Percentiles rank a stretch among this genome's conserved stretches.
phyloP scores from a whole-genome alignment of 371 early-diverging fungal species.

The Smittium culicis region DNA sequence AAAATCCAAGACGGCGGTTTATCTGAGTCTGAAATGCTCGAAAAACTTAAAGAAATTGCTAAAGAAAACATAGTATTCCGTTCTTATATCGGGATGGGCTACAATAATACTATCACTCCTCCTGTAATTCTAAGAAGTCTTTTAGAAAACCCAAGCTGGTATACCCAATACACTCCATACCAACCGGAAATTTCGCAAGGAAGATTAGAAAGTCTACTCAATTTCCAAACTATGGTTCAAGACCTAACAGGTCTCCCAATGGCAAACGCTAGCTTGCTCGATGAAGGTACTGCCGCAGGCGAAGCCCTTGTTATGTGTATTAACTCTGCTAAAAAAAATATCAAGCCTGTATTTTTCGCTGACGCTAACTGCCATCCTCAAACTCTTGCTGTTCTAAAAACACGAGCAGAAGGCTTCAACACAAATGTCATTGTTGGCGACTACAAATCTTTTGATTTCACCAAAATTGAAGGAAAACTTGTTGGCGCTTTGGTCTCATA shows the following conservation, averaged over 20 bases:
- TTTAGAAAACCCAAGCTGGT: conserved; percentile 95
- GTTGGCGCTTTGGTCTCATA: conserved; percentile 87
- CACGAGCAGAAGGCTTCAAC: conserved; percentile 84
- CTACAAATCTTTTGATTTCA: conserved; percentile 60
- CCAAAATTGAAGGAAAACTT: conserved; percentile 52
- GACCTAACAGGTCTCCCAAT: conserved; percentile 88
- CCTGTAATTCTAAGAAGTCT: conserved; percentile 89
- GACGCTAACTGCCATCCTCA: conserved; percentile 87
- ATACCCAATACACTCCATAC: conserved; percentile 97
- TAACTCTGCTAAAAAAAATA: conserved; percentile 48
- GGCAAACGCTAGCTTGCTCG: conserved; percentile 89
- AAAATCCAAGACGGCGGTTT: conserved; percentile 46
- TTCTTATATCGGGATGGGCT: conserved; percentile 91
- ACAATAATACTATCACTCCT: conserved; percentile 77
- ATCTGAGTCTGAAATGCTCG: conserved; percentile 69
- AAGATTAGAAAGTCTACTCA: conserved; percentile 88
- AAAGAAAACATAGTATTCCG: conserved; percentile 76
- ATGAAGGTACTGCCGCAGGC: conserved; percentile 95
- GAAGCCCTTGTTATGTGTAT: conserved; percentile 92
- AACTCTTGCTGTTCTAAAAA: conserved; percentile 81
- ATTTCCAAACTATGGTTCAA: conserved; percentile 89
- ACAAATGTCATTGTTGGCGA: conserved; percentile 77
- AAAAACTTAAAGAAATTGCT: conserved; percentile 63
- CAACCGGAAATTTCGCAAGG: conserved; percentile 97
- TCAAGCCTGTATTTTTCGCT: conserved; percentile 73